Evolutionary conservation across 2,329 filamentous ascomycete genomes (phyloP), one percentile per base, ranked within the genome.

Genomic region (Dothiorella sarmentorum): DNA sequence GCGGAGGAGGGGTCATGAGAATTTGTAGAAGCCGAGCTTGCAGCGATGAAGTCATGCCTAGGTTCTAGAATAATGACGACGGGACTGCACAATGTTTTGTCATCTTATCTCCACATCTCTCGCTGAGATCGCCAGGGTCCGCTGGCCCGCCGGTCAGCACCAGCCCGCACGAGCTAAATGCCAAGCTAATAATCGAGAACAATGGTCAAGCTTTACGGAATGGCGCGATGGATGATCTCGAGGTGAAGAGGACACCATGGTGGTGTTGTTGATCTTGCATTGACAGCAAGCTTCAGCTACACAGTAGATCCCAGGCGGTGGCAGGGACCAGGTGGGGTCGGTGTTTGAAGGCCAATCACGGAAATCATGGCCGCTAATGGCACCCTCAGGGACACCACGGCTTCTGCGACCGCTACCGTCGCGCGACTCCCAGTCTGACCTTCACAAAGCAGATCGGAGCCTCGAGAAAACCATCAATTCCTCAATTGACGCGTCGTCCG

Each of bases 81-180:
- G 27, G 29, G n/a, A n/a, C n/a, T n/a, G n/a, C n/a, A n/a, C n/a
- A n/a, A 7, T 44, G 52, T 56, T 56, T 56, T 56, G 52, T 56
- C 38, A 56, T 56, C 49, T 15, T n/a, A 44, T 56, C 52, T 44
- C 52, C 52, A 56, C 52, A 56, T 13, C 17, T 2, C 26, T 27
- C 26, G 20, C 10, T 26, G 38, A 24, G 52, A 56, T 56, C 52
- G 52, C 52, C 52, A 56, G 52, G 52, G 52, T 44, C 52, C 38
- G 31, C 35, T 53, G 24, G 35, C 49, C 49, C 33, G 49, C 31
- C 47, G n/a, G 37, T 11, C 20, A 26, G 9, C 11, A 11, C 18
- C 29, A 31, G 26, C 10, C 18, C 40, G 40, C 40, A n/a, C n/a
- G 10, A 3, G 47, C 31, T 26, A 38, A 20, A n/a, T n/a, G n/a